These are phyloP conservation scores for Didymosphaeria variabile DNA, from an alignment of 2,329 filamentous ascomycete genomes.

Conservation along the genomic window DNA sequence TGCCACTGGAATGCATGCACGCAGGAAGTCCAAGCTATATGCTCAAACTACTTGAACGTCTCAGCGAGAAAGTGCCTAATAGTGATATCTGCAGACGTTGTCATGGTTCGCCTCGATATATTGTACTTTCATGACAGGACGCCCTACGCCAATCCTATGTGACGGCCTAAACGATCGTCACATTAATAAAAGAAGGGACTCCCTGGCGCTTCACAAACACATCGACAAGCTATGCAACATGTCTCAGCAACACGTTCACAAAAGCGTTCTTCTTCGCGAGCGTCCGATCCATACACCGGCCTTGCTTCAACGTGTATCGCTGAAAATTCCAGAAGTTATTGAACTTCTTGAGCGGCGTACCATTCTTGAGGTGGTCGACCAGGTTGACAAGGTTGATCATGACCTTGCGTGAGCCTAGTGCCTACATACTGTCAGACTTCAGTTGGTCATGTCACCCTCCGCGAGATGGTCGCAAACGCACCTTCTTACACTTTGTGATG, in stretches of 20 bases:
- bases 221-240: slow-evolving; percentile 9
- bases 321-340: slow-evolving; percentile 18
- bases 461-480: not conserved
- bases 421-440: slow-evolving; percentile 5
- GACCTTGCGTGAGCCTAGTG: slow-evolving; percentile 22
- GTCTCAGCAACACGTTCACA: slow-evolving; percentile 29
- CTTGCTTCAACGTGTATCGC: slow-evolving; percentile 21
- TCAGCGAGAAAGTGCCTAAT: not conserved
- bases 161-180: not conserved
- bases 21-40: not conserved
- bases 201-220: not conserved
- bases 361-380: slow-evolving; percentile 28
- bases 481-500: slow-evolving; percentile 26
- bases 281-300: not conserved
- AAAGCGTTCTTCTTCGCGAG: slow-evolving; percentile 35
- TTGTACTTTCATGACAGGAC: not conserved
- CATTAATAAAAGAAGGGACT: not conserved
- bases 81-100: not conserved
- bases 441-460: not conserved
- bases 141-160: not conserved
- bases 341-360: slow-evolving; percentile 25
- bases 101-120: not conserved
- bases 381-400: slow-evolving; percentile 33
- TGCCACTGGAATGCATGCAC: not conserved
- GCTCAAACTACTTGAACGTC: not conserved